A percentile compares a stretch with the other conserved stretches of the same genome.
Conservation (phyloP, 2,329 filamentous ascomycete species). For the Macrophomina pseudophaseolina region DNA sequence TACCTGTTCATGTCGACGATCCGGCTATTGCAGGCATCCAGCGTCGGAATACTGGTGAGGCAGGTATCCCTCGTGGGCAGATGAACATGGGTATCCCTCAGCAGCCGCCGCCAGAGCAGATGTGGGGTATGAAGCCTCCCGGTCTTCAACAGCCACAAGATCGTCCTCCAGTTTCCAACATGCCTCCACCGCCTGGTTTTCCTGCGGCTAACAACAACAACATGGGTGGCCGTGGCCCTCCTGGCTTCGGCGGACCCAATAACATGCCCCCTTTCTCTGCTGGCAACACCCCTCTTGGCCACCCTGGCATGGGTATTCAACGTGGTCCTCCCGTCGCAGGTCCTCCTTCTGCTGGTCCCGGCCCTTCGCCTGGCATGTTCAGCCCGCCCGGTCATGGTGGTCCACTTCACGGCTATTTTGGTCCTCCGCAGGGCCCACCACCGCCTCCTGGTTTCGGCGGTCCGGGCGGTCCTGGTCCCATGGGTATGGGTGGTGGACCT, state of each 20-base stretch:
- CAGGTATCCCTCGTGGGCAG: slow-evolving; percentile 37
- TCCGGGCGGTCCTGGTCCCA: slow-evolving; percentile 22
- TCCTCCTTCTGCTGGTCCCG: slow-evolving; percentile 5
- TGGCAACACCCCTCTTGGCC: slow-evolving; percentile 45
- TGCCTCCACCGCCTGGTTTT: slow-evolving; percentile 24
- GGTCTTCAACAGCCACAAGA: slow-evolving; percentile 21
- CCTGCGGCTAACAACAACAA: slow-evolving; percentile 14
- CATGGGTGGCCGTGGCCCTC: slow-evolving; percentile 11
- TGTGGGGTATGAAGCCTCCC: slow-evolving; percentile 26
- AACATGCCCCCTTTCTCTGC: slow-evolving; percentile 36
- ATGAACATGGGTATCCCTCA: slow-evolving; percentile 50
- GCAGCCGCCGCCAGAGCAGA: slow-evolving; percentile 41
- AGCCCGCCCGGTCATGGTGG: slow-evolving; percentile 13
- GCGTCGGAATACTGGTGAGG: slow-evolving; percentile 43
- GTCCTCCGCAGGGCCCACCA: slow-evolving; percentile 1
- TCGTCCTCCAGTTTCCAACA: slow-evolving; percentile 20
- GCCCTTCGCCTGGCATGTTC: slow-evolving; percentile 18
- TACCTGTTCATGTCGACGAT: slow-evolving; percentile 39
- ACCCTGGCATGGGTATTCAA: slow-evolving; percentile 42
- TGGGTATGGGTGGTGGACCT: slow-evolving; percentile 21
- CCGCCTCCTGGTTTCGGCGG: slow-evolving; percentile 25
- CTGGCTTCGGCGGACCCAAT: slow-evolving; percentile 20
- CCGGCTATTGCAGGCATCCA: slow-evolving; percentile 39
- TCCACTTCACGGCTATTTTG: slow-evolving; percentile 20
- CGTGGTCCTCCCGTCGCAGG: slow-evolving; percentile 34